Percentiles rank a stretch among this genome's conserved stretches.
Conservation (phyloP, 2,329 filamentous ascomycete genomes). For the Diaporthe batatas region DNA sequence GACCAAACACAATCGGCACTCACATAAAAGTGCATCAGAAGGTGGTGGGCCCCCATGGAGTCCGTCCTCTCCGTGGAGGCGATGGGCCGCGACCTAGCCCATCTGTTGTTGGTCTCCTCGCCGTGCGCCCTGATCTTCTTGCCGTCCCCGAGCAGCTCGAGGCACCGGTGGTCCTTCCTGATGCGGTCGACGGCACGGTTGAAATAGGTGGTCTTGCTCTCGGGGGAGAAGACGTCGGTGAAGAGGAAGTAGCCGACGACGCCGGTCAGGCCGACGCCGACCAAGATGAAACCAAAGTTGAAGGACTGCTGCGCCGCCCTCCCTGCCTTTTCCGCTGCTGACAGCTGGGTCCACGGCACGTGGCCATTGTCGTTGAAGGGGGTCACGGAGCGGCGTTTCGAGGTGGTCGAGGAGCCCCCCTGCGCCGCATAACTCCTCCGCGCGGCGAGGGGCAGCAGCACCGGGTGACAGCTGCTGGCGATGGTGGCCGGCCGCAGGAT, state of each 20-base stretch:
- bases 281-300: slow-evolving; percentile 83
- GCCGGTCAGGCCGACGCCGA: slow-evolving; percentile 81
- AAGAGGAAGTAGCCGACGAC: slow-evolving; percentile 85
- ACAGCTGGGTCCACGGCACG: slow-evolving; percentile 85
- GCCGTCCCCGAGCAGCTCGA: slow-evolving; percentile 79
- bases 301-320: slow-evolving; percentile 91
- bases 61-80: slow-evolving; percentile 79
- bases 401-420: slow-evolving; percentile 51
- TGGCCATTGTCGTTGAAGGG: slow-evolving; percentile 88
- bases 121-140: slow-evolving; percentile 85
- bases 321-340: slow-evolving; percentile 80
- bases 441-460: slow-evolving; percentile 53
- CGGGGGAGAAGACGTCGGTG: slow-evolving; percentile 84
- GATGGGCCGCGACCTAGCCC: slow-evolving; percentile 76
- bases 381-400: slow-evolving; percentile 79
- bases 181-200: slow-evolving; percentile 87
- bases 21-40: slow-evolving; percentile 88
- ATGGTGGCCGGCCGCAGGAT: slow-evolving; percentile 40
- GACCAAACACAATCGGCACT: slow-evolving; percentile 47
- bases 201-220: slow-evolving; percentile 89
- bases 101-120: slow-evolving; percentile 84
- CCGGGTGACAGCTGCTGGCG: slow-evolving; percentile 46
- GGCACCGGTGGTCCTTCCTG: slow-evolving; percentile 77
- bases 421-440: slow-evolving; percentile 68
- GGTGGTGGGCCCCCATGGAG: slow-evolving; percentile 80